Conservation (phyloP, 176 grass and related monocot genomes). For the Rhynchospora pubera region DNA sequence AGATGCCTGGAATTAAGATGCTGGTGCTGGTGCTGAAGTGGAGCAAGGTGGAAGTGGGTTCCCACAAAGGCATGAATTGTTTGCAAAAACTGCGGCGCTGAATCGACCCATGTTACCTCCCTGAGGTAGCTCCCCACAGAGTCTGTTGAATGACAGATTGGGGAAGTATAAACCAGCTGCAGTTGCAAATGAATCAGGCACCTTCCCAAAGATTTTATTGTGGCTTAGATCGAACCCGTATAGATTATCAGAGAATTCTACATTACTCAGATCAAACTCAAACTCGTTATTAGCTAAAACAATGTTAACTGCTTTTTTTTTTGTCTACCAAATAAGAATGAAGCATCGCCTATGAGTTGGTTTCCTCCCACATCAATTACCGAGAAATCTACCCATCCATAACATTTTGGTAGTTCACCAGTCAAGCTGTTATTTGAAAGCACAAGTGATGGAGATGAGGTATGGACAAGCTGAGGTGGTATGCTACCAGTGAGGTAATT, state of each 20-base stretch:
- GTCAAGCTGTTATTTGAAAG: not conserved
- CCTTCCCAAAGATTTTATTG: not conserved
- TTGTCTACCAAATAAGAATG: not conserved
- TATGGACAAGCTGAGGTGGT: not conserved
- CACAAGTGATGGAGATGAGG: not conserved
- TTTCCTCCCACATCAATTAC: not conserved
- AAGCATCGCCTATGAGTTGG: not conserved
- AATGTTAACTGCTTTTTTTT: not conserved
- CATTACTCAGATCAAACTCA: not conserved
- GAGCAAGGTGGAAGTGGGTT: not conserved
- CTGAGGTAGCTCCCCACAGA: conserved; percentile 2
- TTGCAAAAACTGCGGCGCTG: not conserved
- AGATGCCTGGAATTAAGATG: too few species aligned
- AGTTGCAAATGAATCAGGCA: too few species aligned
- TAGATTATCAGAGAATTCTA: not conserved
- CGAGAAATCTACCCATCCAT: not conserved
- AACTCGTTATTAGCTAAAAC: not conserved
- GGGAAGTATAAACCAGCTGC: not conserved
- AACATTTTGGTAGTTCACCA: not conserved
- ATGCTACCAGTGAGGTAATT: not conserved
- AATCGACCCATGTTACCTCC: not conserved
- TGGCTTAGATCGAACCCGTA: not conserved
- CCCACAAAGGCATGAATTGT: not conserved
- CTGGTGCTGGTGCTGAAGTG: too few species aligned
- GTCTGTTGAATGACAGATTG: not conserved